A percentile compares a stretch with the other conserved stretches of the same genome.
phyloP scores from a whole-genome alignment of 176 grass and related monocot genomes.

The Urochloa ruziziensis region DNA sequence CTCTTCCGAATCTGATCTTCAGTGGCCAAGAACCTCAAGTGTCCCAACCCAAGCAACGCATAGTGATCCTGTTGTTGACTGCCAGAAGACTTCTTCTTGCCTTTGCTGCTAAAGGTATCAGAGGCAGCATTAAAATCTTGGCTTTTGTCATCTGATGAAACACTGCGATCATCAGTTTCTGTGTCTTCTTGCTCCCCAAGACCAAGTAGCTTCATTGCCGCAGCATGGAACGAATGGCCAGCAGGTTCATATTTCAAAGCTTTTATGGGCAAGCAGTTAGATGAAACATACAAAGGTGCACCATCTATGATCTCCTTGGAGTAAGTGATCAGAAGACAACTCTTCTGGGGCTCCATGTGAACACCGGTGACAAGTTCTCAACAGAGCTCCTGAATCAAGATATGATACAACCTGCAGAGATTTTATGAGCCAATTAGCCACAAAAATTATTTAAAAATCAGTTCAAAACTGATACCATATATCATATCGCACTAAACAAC shows the following conservation, averaged over 20 bases:
- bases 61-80: constrained; percentile 95
- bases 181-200: constrained; percentile 70
- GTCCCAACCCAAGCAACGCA: constrained; percentile 75
- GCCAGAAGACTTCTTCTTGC: constrained; percentile 86
- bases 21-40: constrained; percentile 90
- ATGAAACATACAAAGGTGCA: constrained; percentile 65
- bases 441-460: not conserved
- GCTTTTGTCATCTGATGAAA: constrained; percentile 79
- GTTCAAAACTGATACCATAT: not conserved
- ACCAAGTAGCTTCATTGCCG: constrained; percentile 66
- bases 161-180: constrained; percentile 69
- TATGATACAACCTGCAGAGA: constrained; percentile 36
- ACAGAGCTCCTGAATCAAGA: not conserved
- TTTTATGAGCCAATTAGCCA: not conserved
- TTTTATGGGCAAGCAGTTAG: constrained; percentile 84
- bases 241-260: constrained; percentile 82
- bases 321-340: constrained; percentile 70
- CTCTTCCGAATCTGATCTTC: constrained; percentile 96
- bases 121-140: constrained; percentile 58
- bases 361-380: not conserved
- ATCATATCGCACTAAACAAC: not conserved
- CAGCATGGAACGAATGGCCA: constrained; percentile 90
- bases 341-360: constrained; percentile 48
- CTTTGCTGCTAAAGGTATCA: constrained; percentile 83
- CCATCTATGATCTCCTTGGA: constrained; percentile 71